These are phyloP conservation scores for Chenopodium quinoa DNA, from an alignment of 148 eudicot genomes.

Conservation along the genomic window DNA sequence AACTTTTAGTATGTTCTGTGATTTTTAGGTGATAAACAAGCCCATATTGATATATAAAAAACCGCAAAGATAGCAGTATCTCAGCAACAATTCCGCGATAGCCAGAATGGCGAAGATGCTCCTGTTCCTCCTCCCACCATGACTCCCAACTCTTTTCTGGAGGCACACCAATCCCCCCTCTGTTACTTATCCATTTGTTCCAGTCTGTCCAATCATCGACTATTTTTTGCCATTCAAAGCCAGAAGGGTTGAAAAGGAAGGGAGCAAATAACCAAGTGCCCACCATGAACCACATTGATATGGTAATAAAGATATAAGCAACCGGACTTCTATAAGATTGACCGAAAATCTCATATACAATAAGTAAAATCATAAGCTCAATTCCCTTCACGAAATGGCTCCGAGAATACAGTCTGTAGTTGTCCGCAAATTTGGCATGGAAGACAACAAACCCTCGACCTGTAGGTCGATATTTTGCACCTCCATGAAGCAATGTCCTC, in stretches of 20 bases:
- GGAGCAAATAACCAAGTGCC: slow-evolving; percentile 98
- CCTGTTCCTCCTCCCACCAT: slow-evolving; percentile 99
- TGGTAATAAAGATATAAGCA: slow-evolving; percentile 74
- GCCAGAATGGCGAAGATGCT: slow-evolving; percentile 92
- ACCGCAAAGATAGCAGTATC: slow-evolving; percentile 68
- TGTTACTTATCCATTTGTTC: slow-evolving; percentile 93
- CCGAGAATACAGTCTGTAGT: slow-evolving; percentile 92
- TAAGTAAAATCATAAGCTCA: slow-evolving; percentile 86
- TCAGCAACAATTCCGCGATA: slow-evolving; percentile 72
- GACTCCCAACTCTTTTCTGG: slow-evolving; percentile 99
- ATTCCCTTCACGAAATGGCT: slow-evolving; percentile 98
- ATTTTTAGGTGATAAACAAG: slow-evolving; percentile 89
- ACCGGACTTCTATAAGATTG: slow-evolving; percentile 60
- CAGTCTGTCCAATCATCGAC: slow-evolving; percentile 99
- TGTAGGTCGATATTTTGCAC: slow-evolving; percentile 90
- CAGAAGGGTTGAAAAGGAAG: slow-evolving; percentile 96
- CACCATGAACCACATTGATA: slow-evolving; percentile 98
- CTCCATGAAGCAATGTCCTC: slow-evolving; percentile 93
- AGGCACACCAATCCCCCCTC: slow-evolving; percentile 95
- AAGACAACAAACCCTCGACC: slow-evolving; percentile 99
- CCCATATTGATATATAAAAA: slow-evolving; percentile 94
- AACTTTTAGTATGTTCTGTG: slow-evolving; percentile 45
- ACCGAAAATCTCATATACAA: slow-evolving; percentile 87
- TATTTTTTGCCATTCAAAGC: slow-evolving; percentile 99
- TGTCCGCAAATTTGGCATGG: slow-evolving; percentile 98